Conservation (phyloP, 2,329 filamentous ascomycete species). For the Paracorniculantispora psalliotae region DNA sequence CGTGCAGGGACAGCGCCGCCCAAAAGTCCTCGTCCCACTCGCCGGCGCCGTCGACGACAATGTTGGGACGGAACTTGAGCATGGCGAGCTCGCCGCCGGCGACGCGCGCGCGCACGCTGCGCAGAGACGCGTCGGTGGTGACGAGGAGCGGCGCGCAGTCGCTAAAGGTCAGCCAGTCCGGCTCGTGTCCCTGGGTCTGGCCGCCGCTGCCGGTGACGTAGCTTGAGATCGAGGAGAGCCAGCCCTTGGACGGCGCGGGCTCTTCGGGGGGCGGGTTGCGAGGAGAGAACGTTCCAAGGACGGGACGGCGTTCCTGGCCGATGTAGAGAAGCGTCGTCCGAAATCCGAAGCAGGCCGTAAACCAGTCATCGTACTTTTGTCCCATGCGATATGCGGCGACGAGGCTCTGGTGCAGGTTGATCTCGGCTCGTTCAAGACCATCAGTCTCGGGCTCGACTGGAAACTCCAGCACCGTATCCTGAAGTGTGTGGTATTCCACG, state of each 20-base stretch:
- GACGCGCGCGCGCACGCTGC: constrained; percentile 56
- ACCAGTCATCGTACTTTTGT: constrained; percentile 56
- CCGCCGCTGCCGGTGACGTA: constrained; percentile 23
- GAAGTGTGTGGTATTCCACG: constrained; percentile 32
- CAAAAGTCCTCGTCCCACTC: constrained; percentile 70
- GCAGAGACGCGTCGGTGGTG: constrained; percentile 64
- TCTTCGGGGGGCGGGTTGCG: constrained; percentile 21
- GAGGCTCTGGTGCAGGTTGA: constrained; percentile 56
- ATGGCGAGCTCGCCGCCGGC: constrained; percentile 52
- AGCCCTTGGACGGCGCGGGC: constrained; percentile 25
- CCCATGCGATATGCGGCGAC: constrained; percentile 61
- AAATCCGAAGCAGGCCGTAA: constrained; percentile 61
- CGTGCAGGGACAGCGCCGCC: constrained; percentile 51
- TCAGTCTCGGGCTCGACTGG: constrained; percentile 50
- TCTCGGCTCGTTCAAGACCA: constrained; percentile 40
- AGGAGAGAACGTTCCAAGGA: constrained; percentile 54
- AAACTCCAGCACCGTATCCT: constrained; percentile 42
- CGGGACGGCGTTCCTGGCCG: constrained; percentile 52
- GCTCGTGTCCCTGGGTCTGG: constrained; percentile 19
- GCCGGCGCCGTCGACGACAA: constrained; percentile 58
- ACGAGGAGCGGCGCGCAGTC: constrained; percentile 74
- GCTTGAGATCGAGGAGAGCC: constrained; percentile 30
- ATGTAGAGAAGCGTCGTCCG: constrained; percentile 59
- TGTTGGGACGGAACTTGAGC: constrained; percentile 67
- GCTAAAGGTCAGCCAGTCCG: constrained; percentile 60